phyloP scores from a whole-genome alignment of 768 basidiomycete species.

The Neoboletus magnificus region DNA sequence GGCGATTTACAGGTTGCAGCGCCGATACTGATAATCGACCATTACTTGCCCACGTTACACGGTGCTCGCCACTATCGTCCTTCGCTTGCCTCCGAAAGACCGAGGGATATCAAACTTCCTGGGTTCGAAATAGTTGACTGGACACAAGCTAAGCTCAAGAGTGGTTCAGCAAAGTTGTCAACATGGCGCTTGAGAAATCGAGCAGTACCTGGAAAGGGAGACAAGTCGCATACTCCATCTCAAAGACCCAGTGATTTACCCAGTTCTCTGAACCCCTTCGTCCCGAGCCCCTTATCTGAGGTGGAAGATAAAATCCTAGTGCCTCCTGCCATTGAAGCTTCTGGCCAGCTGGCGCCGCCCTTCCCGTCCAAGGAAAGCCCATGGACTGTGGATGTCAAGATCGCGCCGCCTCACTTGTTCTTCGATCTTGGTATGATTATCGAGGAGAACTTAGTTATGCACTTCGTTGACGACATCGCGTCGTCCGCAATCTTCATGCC shows the following conservation, averaged over 20 bases:
- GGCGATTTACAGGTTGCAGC: conserved; percentile 37
- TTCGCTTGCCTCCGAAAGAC: conserved; percentile 20
- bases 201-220: conserved; percentile 14
- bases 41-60: conserved; percentile 61
- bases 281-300: conserved; percentile 18
- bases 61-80: conserved; percentile 42
- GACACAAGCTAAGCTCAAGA: conserved; percentile 44
- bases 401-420: conserved; percentile 72
- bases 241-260: conserved; percentile 15
- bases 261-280: conserved; percentile 15
- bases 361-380: neutral
- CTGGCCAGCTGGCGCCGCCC: conserved; percentile 1
- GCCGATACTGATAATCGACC: conserved; percentile 75
- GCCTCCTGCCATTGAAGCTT: conserved; percentile 21
- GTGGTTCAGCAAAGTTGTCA: conserved; percentile 51
- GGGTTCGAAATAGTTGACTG: conserved; percentile 60
- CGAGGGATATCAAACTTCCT: conserved; percentile 40
- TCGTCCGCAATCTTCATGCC: conserved; percentile 14
- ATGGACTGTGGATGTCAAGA: conserved; percentile 33
- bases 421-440: conserved; percentile 56
- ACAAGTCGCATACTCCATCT: conserved; percentile 18
- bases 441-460: conserved; percentile 36
- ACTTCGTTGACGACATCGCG: conserved; percentile 49
- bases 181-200: conserved; percentile 56
- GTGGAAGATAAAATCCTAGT: conserved; percentile 7